Evolutionary conservation across 2,329 filamentous ascomycete genomes (phyloP), one percentile per base, ranked within the genome.

Genomic region (Ceratocystis papillata): DNA sequence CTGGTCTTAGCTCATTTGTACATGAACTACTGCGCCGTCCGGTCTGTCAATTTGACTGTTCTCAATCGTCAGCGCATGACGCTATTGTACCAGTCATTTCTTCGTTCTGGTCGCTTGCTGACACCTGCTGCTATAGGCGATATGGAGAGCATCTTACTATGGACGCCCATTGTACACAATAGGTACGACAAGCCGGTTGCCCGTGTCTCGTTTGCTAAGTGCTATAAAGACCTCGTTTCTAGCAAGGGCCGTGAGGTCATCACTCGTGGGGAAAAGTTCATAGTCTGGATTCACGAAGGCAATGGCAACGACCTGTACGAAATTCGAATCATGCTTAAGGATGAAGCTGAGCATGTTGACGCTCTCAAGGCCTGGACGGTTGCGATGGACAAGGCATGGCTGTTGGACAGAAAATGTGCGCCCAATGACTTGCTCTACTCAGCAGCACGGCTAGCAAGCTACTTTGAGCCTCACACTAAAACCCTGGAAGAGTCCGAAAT

Each of bases 51-150:
- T 73, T 90, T 97, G 86, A 83, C 83, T 48, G 89, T 84, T 5
- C 79, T 97, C 45, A 97, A 96, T 76, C 82, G 90, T 25, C 92
- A 97, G 75, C 83, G 94, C 45, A 89, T 91, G 1, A 89, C 87
- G 61, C 84, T 96, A 22, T 79, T 96, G 1, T 86, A 92, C 71
- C 81, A 83, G 50, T 78, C 80, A 69, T 82, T 82, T 64, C 73
- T 87, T 70, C 79, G 74, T 64, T 76, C 69, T 17, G 78, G 78
- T 28, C 75, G 72, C 10, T 75, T 89, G 1, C 79, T 89, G 2
- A 80, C 80, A 0, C 91, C 90, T 0, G 75, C 78, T 6, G 78
- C 91, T 69, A 85, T 91, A 1, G 81, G 89, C 0, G 71, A 81
- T 62, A 76, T 78, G 61, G 87, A 90, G 73, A 83, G 80, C 20